Base-by-base conservation (phyloP, 495 filamentous ascomycete genomes). In the Neurospora sp. region DNA sequence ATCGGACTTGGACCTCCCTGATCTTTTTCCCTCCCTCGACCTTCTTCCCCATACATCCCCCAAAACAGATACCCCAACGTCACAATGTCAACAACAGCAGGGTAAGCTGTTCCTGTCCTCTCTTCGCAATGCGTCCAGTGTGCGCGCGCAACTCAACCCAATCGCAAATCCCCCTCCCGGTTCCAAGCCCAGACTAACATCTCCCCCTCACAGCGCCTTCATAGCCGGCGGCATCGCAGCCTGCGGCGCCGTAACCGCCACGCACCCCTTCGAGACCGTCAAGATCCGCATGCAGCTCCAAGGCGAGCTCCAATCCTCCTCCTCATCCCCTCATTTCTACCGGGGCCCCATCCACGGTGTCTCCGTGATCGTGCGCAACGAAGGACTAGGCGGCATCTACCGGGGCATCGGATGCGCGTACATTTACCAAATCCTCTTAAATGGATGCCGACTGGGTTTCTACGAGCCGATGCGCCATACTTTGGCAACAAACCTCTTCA, bases 251-350 rank as follows among this genome's bases (percentile, higher is more conserved):
- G 96, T 99, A 70, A 98, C 96, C 5, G 95, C 96, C 69, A 99
- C 96, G 45, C 96, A 99, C 82, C 93, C 94, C 74, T 98, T 98
- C 85, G 96, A 99, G 84, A 98, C 96, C 8, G 94, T 98, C 73
- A 99, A 99, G 89, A 99, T 98, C 80, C 93, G 95, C 76, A 88
- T 99, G 85, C 96, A 99, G 87, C 84, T 99, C 70, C 96, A 99
- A 81, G 96, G 96, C 80, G 96, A 99, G 85, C 87, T 99, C 71
- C 93, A 98, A 78, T 84, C 90, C 31, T 97, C 96, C 80, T 86
- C 88, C 73, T 90, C 93, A 73, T 92, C 94, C 62, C 90, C 90
- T 72, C 90, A 92, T 78, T 88, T 95, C 81, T 99, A 99, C 84
- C 90, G 88, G 70, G 96, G 96, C n/a, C 94, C 95, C 31, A 81